Base-by-base conservation (phyloP, 2,329 filamentous ascomycete genomes). In the Sordariomycetes sp. region DNA sequence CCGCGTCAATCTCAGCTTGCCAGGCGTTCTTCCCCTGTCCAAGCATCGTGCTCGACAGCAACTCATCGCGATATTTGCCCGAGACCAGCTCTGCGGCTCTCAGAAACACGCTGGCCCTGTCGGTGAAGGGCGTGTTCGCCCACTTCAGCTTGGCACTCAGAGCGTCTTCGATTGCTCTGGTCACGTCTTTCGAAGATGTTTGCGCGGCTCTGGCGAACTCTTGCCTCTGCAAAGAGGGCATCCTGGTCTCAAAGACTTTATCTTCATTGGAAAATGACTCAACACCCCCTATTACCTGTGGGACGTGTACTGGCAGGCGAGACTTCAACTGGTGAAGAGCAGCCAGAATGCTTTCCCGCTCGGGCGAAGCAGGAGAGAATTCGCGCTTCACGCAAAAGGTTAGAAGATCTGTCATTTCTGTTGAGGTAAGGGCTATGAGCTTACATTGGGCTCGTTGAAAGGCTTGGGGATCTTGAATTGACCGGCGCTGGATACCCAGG, bases 21-120 rank as follows among this genome's bases (percentile, higher is more conserved):
- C 87, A 95, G 30, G 85, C 86, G 57, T 95, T 96, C 75, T 96
- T 96, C 49, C 90, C 90, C 63, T 96, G 90, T 39, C 90, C 90
- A 20, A 94, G 68, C 77, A 96, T 94, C 9, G 90, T 95, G 28
- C 86, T 78, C 7, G 90, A 88, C 84, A 95, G 93, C 47, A 96
- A 75, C 37, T 95, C 86, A 61, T 94, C 94, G 53, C 90, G 76
- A 63, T 96, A 95, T 64, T 95, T 96, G 43, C 75, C 82, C 35
- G 83, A 70, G 46, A 96, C 77, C 41, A 96, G 69, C 54, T 95
- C 88, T 21, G 90, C 90, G 4, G 90, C 90, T 70, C 94, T 94
- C 50, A 95, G 74, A 66, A 96, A 96, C 52, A 96, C 73, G 35
- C 87, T 84, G 9, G 90, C 90, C 35, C 90, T 77, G 61, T 96